Evolutionary conservation across 129 eudicot species (phyloP).

Genomic region (Chrysanthemum makinoi): DNA sequence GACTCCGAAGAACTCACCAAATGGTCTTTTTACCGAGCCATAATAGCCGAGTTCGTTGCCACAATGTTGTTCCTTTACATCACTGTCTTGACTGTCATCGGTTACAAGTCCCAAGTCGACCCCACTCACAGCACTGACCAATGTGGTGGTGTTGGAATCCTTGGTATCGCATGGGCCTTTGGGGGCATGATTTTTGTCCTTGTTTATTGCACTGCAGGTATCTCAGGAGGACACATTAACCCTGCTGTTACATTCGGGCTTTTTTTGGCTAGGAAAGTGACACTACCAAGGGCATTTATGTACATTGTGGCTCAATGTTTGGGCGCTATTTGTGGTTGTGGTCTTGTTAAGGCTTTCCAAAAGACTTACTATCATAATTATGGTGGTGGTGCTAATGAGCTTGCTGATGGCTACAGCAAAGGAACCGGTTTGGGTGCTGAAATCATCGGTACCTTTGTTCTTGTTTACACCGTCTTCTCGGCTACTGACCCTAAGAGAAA

Average conservation of each 20-base stretch:
- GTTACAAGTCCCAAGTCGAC: conserved; percentile 48
- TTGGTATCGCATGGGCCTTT: conserved; percentile 71
- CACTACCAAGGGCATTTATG: conserved; percentile 42
- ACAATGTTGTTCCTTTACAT: conserved; percentile 63
- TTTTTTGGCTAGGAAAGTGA: conserved; percentile 63
- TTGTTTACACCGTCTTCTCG: conserved; percentile 64
- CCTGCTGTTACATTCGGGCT: conserved; percentile 73
- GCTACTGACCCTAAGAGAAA: conserved; percentile 74
- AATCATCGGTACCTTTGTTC: conserved; percentile 62
- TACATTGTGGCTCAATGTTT: conserved; percentile 63
- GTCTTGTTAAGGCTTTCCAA: conserved; percentile 64
- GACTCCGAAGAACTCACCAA: conserved; percentile 53
- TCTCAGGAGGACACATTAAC: conserved; percentile 79
- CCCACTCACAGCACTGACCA: conserved; percentile 34
- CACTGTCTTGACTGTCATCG: conserved; percentile 70
- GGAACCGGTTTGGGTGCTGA: conserved; percentile 70
- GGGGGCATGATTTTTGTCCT: conserved; percentile 56
- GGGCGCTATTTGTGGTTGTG: conserved; percentile 66
- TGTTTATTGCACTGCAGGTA: conserved; percentile 72
- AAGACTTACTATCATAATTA: conserved; percentile 39
- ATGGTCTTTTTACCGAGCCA: conserved; percentile 64
- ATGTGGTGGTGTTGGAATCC: conserved; percentile 60
- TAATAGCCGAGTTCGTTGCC: conserved; percentile 60
- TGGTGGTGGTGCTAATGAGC: conserved; percentile 65
- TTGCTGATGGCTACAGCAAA: conserved; percentile 48